Conservation (phyloP, 2,329 filamentous ascomycete species). For the Aspergillus sp. region DNA sequence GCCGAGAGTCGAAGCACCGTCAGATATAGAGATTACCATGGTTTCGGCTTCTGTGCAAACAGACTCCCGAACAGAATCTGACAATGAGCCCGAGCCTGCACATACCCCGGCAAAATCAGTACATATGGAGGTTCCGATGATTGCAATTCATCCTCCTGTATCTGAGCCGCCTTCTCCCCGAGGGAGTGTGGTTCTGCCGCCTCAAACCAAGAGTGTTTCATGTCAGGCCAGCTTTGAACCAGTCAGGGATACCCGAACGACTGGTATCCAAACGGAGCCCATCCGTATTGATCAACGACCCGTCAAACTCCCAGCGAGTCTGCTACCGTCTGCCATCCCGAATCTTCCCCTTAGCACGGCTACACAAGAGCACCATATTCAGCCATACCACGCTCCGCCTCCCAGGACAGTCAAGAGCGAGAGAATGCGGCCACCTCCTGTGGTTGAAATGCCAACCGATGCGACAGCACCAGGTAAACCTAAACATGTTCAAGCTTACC, state of each 20-base stretch:
- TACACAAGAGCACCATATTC: slow-evolving; percentile 28
- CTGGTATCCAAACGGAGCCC: slow-evolving; percentile 81
- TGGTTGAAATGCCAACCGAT: slow-evolving; percentile 29
- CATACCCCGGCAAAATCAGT: slow-evolving; percentile 14
- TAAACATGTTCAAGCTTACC: slow-evolving; percentile 65
- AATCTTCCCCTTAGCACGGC: slow-evolving; percentile 44
- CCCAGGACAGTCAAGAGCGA: slow-evolving; percentile 34
- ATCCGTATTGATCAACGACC: slow-evolving; percentile 80
- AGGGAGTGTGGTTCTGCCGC: slow-evolving; percentile 72
- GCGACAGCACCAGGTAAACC: slow-evolving; percentile 20
- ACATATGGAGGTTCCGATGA: slow-evolving; percentile 69
- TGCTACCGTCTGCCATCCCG: slow-evolving; percentile 75
- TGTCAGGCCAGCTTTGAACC: slow-evolving; percentile 70
- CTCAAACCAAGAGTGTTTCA: slow-evolving; percentile 75
- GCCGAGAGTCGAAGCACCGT: slow-evolving; percentile 28
- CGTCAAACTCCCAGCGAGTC: slow-evolving; percentile 71
- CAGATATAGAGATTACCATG: slow-evolving; percentile 20
- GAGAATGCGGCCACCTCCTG: slow-evolving; percentile 37
- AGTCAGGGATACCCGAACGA: slow-evolving; percentile 50
- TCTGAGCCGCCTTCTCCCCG: slow-evolving; percentile 79
- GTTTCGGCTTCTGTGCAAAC: slow-evolving; percentile 37
- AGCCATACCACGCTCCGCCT: slow-evolving; percentile 35
- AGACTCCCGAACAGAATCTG: slow-evolving; percentile 19
- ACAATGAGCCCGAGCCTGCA: slow-evolving; percentile 15
- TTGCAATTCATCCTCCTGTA: slow-evolving; percentile 84